Evolutionary conservation across 106 monocot species (phyloP), one percentile per base, ranked within the genome.

Genomic region (Allium fistulosum): DNA sequence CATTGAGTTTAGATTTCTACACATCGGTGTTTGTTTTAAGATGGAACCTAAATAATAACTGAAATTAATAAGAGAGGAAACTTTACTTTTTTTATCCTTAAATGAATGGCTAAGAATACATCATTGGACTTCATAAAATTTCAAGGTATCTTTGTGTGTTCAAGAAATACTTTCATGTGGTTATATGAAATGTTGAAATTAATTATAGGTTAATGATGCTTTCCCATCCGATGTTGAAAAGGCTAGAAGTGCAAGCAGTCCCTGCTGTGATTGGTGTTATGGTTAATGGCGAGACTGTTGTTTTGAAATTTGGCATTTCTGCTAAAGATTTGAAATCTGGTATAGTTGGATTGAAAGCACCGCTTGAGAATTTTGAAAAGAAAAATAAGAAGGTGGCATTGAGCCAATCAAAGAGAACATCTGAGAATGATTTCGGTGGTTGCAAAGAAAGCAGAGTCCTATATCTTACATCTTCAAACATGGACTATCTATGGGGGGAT

Each of bases 241-340:
- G 73, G 47, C 73, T 86, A 27, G 92, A 84, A 0, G 84, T 97
- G 12, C 63, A 74, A 61, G 73, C 77, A 7, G 66, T 97, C 58
- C 97, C 97, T 46, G 86, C 97, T 9, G 28, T 97, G 4, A 68
- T 97, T 58, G 97, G 92, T 10, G 82, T 72, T 76, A 16, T 84
- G 26, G 78, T 68, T 26, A 76, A 89, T 75, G 89, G 97, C 8
- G 82, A 89, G 46, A 65, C 67, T 49, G 61, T 80, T 66, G 74
- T 89, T 16, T 48, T 92, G 47, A 86, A 63, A 73, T 47, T 72
- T 49, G 88, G 97, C 14, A 89, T 97, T 65, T 10, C 74, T 58
- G 71, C 89, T 37, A 82, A 87, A 67, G 97, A 97, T 81, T 70
- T 97, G 79, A 86, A 77, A 77, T 78, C 86, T 48, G 97, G 97